A percentile compares a stretch with the other conserved stretches of the same genome.
Evolutionary conservation across 108 stramenopile genomes (phyloP).

Genomic region (Pseudonitzschia multiseries): DNA sequence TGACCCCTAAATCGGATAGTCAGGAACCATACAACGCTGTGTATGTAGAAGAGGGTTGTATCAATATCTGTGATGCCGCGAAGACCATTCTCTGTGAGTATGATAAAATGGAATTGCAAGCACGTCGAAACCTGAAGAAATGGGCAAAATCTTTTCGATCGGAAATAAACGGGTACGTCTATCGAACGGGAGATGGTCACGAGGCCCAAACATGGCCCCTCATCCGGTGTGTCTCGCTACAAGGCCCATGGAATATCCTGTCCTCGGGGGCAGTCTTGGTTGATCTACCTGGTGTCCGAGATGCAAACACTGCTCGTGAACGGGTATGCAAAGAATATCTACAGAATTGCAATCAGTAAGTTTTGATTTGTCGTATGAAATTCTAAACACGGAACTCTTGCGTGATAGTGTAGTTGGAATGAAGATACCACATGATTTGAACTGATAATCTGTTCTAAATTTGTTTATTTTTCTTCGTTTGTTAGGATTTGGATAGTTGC

Average conservation of each 20-base stretch:
- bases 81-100: slow-evolving; percentile 20
- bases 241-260: slow-evolving; percentile 34
- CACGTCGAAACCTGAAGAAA: slow-evolving; percentile 25
- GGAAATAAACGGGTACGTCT: slow-evolving; percentile 45
- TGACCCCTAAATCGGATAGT: slow-evolving; percentile 19
- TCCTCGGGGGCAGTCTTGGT: slow-evolving; percentile 27
- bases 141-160: slow-evolving; percentile 35
- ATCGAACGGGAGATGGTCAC: slow-evolving; percentile 44
- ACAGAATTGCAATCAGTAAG: slow-evolving; percentile 39
- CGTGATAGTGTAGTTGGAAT: no score
- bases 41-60: slow-evolving; percentile 30
- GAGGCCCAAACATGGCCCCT: slow-evolving; percentile 51
- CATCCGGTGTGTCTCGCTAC: slow-evolving; percentile 42
- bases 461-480: not conserved
- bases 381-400: no score
- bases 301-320: slow-evolving; percentile 46
- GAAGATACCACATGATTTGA: no score
- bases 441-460: not conserved
- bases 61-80: slow-evolving; percentile 26
- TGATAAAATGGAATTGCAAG: slow-evolving; percentile 22
- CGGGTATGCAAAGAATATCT: slow-evolving; percentile 44
- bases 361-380: not conserved
- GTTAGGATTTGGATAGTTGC: slow-evolving; percentile 40
- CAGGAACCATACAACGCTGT: slow-evolving; percentile 36
- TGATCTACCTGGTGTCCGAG: slow-evolving; percentile 39